Percentiles rank a stretch among this genome's conserved stretches.
Conservation (phyloP, 805 yeast species). For the Metschnikowia orientalis region DNA sequence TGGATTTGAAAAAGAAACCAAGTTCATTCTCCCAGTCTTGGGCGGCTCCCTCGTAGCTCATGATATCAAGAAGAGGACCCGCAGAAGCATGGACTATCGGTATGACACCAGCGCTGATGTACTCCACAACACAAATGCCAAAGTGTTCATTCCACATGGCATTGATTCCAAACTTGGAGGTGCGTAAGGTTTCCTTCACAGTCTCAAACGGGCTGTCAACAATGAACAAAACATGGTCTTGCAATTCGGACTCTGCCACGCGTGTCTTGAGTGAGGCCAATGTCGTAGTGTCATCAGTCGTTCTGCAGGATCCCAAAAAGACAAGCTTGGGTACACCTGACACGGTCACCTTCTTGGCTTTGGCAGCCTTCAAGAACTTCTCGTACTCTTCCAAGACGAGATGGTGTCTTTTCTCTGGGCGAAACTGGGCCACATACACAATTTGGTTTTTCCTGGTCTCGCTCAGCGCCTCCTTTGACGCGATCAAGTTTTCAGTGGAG, state of each 20-base stretch:
- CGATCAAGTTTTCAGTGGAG: conserved; percentile 52
- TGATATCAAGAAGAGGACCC: conserved; percentile 89
- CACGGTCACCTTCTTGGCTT: conserved; percentile 17
- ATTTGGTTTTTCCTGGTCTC: conserved; percentile 35
- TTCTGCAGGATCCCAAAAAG: conserved; percentile 81
- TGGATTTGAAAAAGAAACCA: conserved; percentile 77
- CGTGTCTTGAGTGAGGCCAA: conserved; percentile 46
- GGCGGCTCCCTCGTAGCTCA: conserved; percentile 25
- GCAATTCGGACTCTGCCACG: conserved; percentile 29
- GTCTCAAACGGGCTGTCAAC: conserved; percentile 70
- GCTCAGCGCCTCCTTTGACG: conserved; percentile 4
- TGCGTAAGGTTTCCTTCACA: conserved; percentile 50
- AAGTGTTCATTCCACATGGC: conserved; percentile 99
- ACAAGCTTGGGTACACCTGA: conserved; percentile 50
- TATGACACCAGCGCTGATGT: conserved; percentile 76
- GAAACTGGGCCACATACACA: conserved; percentile 81
- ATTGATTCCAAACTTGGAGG: conserved; percentile 73
- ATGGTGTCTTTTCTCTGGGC: conserved; percentile 90
- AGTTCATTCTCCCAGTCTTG: conserved; percentile 41
- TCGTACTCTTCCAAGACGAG: conserved; percentile 64
- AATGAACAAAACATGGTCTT: conserved; percentile 47
- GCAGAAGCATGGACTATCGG: conserved; percentile 94
- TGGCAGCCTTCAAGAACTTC: conserved; percentile 38
- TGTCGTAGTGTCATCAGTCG: conserved; percentile 56
- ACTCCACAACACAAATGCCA: conserved; percentile 96